Evolutionary conservation across 495 filamentous ascomycete species (phyloP).

Genomic region (Poronia punctata): DNA sequence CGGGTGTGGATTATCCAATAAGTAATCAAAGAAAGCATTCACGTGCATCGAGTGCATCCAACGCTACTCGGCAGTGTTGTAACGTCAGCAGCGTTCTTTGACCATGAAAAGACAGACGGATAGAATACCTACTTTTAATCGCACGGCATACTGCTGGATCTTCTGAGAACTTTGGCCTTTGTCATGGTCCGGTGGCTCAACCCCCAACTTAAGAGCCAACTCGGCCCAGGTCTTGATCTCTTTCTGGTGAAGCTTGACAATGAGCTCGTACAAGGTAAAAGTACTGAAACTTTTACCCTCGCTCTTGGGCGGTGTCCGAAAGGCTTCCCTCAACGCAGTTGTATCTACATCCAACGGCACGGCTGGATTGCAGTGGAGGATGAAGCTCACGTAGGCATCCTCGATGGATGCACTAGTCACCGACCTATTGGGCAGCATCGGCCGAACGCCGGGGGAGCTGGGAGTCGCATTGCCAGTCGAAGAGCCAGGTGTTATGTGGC

Average conservation of each 20-base stretch:
- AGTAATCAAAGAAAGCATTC: slow-evolving; percentile 92
- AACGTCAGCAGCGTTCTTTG: slow-evolving; percentile 9
- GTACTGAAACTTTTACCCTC: slow-evolving; percentile 90
- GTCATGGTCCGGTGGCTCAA: slow-evolving; percentile 75
- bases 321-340: slow-evolving; percentile 66
- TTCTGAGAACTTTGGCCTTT: slow-evolving; percentile 94
- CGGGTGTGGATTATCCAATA: slow-evolving; percentile 66
- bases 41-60: slow-evolving; percentile 99
- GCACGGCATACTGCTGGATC: slow-evolving; percentile 93
- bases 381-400: slow-evolving; percentile 80
- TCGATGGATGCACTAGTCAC: slow-evolving; percentile 72
- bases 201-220: slow-evolving; percentile 80
- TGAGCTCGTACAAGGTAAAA: slow-evolving; percentile 73
- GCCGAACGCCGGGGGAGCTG: slow-evolving; percentile 21
- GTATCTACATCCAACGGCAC: slow-evolving; percentile 67
- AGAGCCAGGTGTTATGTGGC: slow-evolving; percentile 23
- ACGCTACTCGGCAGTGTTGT: no score
- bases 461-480: slow-evolving; percentile 23
- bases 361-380: slow-evolving; percentile 85
- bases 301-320: slow-evolving; percentile 79
- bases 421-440: slow-evolving; percentile 57
- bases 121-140: slow-evolving; percentile 66
- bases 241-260: slow-evolving; percentile 72
- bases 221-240: slow-evolving; percentile 97
- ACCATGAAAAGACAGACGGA: not conserved